Base-by-base conservation (phyloP, 2,329 filamentous ascomycete genomes). In the Fusarium sp. region DNA sequence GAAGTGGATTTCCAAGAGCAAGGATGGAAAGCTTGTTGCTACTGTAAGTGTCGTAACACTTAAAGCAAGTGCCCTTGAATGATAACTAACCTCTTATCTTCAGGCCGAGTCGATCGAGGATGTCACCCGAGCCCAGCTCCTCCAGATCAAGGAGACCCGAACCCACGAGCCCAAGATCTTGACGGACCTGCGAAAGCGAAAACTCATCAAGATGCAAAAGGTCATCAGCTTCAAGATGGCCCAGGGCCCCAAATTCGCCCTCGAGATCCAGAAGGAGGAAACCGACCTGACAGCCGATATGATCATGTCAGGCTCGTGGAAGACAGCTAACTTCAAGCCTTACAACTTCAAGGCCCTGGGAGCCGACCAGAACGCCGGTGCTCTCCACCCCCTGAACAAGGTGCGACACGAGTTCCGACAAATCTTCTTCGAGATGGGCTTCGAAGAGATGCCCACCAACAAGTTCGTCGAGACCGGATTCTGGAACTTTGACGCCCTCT, bases 361-460 rank as follows among this genome's bases (percentile, higher is more conserved):
- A 24, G 85, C 88, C 4, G 88, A 90, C 76, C 90, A 92, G 81
- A 86, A 88, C 72, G 86, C 90, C 16, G 90, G 90, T 61, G 89
- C 90, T 16, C 83, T 89, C 80, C 93, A 89, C 80, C 91, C 92
- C 80, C 86, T 99, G 76, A 98, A 95, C 86, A 98, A 98, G 87
- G 96, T 98, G 78, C 93, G 96, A 77, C 90, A 94, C 79, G 96
- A 98, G 85, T 98, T 99, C 89, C 89, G 96, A 68, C 93, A 96
- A 81, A 98, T 99, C 82, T 99, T 99, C 91, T 98, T 99, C 85
- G 95, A 98, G 82, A 97, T 98, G 92, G 96, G 96, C 62, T 99
- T 98, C 86, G 92, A 96, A 80, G 96, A 99, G 87, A 98, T 99
- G 96, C 94, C 95, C 16, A 98, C 96, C 59, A 93, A 93, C 85